Conservation (phyloP, 768 basidiomycete species). For the Calvatia gigantea region DNA sequence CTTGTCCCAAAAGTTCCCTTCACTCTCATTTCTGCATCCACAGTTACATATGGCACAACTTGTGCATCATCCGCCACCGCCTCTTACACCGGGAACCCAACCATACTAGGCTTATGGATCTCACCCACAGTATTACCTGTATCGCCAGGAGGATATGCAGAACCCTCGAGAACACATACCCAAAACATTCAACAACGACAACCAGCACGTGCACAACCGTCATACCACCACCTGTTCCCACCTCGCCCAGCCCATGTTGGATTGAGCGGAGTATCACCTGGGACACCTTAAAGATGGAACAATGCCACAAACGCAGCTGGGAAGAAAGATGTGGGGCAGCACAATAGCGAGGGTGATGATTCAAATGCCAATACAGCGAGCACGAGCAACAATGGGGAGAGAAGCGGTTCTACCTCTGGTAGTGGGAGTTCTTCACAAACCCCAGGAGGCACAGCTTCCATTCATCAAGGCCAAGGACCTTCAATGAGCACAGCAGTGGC, state of each 20-base stretch:
- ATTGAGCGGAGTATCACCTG: background rate
- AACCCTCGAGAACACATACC: too few relatives aligned
- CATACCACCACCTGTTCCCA: background rate
- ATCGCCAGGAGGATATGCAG: background rate
- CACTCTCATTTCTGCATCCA: conserved; percentile 59
- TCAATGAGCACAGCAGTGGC: too few relatives aligned
- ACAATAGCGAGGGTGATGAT: background rate
- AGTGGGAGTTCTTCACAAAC: too few relatives aligned
- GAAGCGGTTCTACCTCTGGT: too few relatives aligned
- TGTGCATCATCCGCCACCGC: conserved; percentile 14
- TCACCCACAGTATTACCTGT: background rate
- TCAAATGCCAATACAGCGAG: background rate
- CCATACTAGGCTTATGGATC: conserved; percentile 42
- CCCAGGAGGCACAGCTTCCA: too few relatives aligned
- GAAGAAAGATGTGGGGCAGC: background rate
- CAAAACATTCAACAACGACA: background rate
- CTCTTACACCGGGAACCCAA: conserved; percentile 38
- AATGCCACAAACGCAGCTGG: background rate
- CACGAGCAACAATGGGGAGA: too few relatives aligned
- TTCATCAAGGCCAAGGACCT: too few relatives aligned
- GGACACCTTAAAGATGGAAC: conserved; percentile 1
- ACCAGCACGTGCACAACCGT: conserved; percentile 43
- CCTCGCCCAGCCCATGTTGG: background rate
- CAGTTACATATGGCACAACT: conserved; percentile 29
- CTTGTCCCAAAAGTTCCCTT: conserved; percentile 43